Conservation (phyloP, 768 basidiomycete species). For the Leccinum aurantiacum region DNA sequence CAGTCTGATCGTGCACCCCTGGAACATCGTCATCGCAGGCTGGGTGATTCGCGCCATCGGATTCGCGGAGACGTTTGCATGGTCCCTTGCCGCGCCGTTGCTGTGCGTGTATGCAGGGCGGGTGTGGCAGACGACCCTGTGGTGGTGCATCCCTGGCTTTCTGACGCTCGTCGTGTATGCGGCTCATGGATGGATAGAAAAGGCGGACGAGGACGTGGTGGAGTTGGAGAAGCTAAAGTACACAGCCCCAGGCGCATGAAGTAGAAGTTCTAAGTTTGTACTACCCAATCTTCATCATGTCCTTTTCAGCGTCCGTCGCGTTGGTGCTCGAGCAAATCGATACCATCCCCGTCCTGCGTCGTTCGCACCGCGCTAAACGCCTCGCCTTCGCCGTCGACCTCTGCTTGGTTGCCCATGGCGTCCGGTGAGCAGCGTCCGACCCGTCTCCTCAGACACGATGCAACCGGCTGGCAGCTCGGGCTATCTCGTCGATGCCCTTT, state of each 20-base stretch:
- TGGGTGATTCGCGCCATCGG: slow-evolving; percentile 33
- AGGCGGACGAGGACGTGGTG: slow-evolving; percentile 46
- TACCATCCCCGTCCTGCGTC: slow-evolving; percentile 9
- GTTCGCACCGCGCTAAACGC: slow-evolving; percentile 13
- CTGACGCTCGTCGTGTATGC: slow-evolving; percentile 48
- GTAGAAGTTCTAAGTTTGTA: too few species aligned
- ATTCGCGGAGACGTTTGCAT: slow-evolving; percentile 32
- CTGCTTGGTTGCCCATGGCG: slow-evolving; percentile 40
- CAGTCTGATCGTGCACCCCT: slow-evolving; percentile 41
- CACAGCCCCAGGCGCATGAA: slow-evolving; percentile 51
- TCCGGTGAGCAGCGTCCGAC: slow-evolving; percentile 37
- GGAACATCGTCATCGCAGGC: slow-evolving; percentile 28
- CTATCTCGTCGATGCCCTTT: slow-evolving; percentile 53
- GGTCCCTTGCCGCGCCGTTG: slow-evolving; percentile 49
- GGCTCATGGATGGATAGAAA: slow-evolving; percentile 44
- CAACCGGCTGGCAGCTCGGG: slow-evolving; percentile 27
- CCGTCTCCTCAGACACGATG: background rate
- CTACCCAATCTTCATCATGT: background rate
- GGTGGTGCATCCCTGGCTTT: slow-evolving; percentile 50
- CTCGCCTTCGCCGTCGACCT: slow-evolving; percentile 40
- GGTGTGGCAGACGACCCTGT: slow-evolving; percentile 52
- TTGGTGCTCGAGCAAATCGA: slow-evolving; percentile 18
- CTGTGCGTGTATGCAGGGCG: slow-evolving; percentile 47
- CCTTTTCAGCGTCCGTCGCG: slow-evolving; percentile 20
- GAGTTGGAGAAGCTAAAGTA: slow-evolving; percentile 57